Evolutionary conservation across 2,329 filamentous ascomycete genomes (phyloP).

Genomic region (Aureobasidium sp.): DNA sequence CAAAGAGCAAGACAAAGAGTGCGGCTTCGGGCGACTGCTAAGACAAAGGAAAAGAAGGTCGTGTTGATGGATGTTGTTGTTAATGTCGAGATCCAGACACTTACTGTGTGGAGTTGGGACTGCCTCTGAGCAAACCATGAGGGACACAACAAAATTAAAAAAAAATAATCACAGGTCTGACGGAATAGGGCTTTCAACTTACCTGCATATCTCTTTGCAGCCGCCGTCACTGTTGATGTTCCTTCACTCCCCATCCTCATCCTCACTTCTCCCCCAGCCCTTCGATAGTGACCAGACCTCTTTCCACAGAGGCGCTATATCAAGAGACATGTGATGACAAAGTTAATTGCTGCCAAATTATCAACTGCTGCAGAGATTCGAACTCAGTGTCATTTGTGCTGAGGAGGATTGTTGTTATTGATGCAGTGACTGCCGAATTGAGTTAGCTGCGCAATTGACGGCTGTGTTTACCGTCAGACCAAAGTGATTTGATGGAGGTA

Average conservation of each 20-base stretch:
- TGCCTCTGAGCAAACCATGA: neutral
- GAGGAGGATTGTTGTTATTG: neutral
- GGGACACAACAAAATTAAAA: too few relatives aligned
- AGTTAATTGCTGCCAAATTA: neutral
- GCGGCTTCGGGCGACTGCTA: neutral
- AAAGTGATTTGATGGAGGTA: neutral
- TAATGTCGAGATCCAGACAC: neutral
- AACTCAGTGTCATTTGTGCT: neutral
- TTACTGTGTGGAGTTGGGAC: neutral
- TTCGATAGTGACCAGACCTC: neutral
- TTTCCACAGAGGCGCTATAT: neutral
- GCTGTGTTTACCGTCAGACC: neutral
- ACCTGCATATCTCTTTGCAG: neutral
- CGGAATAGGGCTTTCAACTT: neutral
- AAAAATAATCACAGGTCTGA: neutral
- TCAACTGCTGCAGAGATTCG: neutral
- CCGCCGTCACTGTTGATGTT: neutral
- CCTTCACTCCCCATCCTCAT: neutral
- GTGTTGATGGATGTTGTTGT: neutral
- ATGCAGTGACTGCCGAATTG: neutral
- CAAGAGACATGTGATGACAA: neutral
- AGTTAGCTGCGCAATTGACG: neutral
- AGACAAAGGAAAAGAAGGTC: neutral
- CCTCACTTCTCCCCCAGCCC: neutral
- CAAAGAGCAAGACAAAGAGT: neutral